phyloP scores from a whole-genome alignment of 345 rosid species.

The Arabis alpina region DNA sequence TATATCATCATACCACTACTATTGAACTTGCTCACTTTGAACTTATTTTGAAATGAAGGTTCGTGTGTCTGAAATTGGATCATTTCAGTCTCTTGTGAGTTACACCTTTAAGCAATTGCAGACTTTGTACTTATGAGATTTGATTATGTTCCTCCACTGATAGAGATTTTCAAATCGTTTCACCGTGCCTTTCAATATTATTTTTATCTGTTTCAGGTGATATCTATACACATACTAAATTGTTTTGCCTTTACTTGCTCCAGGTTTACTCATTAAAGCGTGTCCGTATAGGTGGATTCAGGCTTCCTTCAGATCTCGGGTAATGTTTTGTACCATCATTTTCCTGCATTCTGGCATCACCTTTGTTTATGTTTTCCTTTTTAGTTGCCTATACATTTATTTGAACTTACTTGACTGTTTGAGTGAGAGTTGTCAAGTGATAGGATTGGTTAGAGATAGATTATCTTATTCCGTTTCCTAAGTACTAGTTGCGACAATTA shows the following conservation, averaged over 20 bases:
- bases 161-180: not conserved
- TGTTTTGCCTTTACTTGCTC: constrained; percentile 29
- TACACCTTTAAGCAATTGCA: not conserved
- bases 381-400: not conserved
- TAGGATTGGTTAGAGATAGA: not conserved
- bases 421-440: not conserved
- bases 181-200: not conserved
- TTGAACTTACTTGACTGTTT: not conserved
- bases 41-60: not conserved
- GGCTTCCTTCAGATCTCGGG: constrained; percentile 94
- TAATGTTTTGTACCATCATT: constrained; percentile 39
- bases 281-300: constrained; percentile 84
- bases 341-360: not conserved
- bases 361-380: not conserved
- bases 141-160: constrained; percentile 4
- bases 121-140: not conserved
- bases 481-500: not conserved
- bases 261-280: constrained; percentile 87
- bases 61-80: no score
- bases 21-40: constrained; percentile 10
- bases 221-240: not conserved
- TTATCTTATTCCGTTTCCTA: not conserved
- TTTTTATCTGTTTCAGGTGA: constrained; percentile 4
- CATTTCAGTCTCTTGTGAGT: no score
- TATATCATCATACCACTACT: not conserved